phyloP scores from a whole-genome alignment of 192 early-diverging fungal genomes.

The Entophlyctis luteolus region DNA sequence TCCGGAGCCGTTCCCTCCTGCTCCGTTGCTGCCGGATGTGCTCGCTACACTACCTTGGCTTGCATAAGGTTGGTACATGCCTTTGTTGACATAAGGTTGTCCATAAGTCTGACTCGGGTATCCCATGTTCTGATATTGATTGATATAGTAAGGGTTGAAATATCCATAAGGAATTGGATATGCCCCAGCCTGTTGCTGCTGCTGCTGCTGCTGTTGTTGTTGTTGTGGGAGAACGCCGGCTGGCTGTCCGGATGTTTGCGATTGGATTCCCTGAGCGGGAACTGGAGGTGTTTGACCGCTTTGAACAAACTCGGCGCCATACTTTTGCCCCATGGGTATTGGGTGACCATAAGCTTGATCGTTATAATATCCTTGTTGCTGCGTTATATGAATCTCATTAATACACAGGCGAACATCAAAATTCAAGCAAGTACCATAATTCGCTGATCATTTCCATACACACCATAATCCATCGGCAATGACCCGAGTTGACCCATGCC shows the following conservation, averaged over 20 bases:
- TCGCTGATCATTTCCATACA: slow-evolving; percentile 34
- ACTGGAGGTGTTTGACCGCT: not conserved
- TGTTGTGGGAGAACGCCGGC: slow-evolving; percentile 23
- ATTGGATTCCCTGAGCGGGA: slow-evolving; percentile 3
- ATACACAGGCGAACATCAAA: not conserved
- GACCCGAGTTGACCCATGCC: slow-evolving; percentile 38
- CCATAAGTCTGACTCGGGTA: slow-evolving; percentile 81
- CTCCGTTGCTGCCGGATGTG: not conserved
- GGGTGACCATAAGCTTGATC: slow-evolving; percentile 30
- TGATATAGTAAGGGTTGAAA: slow-evolving; percentile 81
- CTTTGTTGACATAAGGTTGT: slow-evolving; percentile 89
- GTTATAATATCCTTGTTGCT: slow-evolving; percentile 29
- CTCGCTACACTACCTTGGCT: not conserved
- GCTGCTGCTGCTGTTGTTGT: slow-evolving; percentile 43
- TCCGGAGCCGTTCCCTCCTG: not conserved
- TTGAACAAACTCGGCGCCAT: slow-evolving; percentile 12
- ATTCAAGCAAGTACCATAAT: not conserved
- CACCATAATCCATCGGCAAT: slow-evolving; percentile 40
- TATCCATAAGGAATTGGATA: slow-evolving; percentile 71
- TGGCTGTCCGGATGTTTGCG: slow-evolving; percentile 27
- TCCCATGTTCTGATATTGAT: slow-evolving; percentile 59
- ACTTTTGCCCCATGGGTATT: slow-evolving; percentile 24
- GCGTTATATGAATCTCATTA: not conserved
- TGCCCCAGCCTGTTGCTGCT: slow-evolving; percentile 45
- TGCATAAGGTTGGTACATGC: slow-evolving; percentile 80